Evolutionary conservation across 1,139 yeast genomes (phyloP).

Genomic region (Kurtzmaniella natalensis): DNA sequence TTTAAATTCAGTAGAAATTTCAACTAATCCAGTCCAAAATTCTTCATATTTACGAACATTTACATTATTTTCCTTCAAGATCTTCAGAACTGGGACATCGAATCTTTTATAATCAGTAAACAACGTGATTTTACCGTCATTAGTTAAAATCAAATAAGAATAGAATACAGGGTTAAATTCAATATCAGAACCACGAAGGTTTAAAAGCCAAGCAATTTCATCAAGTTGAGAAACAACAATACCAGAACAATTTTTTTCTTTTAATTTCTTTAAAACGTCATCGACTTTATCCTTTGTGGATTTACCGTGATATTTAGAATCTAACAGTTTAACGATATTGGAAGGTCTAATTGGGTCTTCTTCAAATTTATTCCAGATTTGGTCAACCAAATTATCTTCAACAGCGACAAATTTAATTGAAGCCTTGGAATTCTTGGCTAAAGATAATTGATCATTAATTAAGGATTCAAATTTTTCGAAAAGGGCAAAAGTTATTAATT

Average conservation of each 20-base stretch:
- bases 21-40: conserved; percentile 50
- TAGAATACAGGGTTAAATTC: conserved; percentile 90
- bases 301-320: conserved; percentile 46
- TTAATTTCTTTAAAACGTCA: conserved; percentile 40
- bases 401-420: conserved; percentile 61
- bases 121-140: conserved; percentile 43
- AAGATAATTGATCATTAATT: conserved; percentile 18
- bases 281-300: conserved; percentile 39
- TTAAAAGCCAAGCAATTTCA: conserved; percentile 90
- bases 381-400: conserved; percentile 66
- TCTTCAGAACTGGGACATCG: conserved; percentile 25
- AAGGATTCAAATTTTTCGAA: conserved; percentile 23
- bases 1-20: conserved; percentile 39
- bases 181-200: conserved; percentile 74
- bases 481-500: conserved; percentile 51
- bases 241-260: conserved; percentile 36
- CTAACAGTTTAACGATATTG: conserved; percentile 43
- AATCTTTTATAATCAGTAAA: conserved; percentile 39
- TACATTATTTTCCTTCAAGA: conserved; percentile 37
- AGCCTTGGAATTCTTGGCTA: conserved; percentile 23
- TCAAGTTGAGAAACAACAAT: conserved; percentile 73
- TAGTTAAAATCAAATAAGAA: conserved; percentile 65
- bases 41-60: conserved; percentile 48
- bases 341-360: conserved; percentile 44
- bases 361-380: conserved; percentile 62